A percentile compares a stretch with the other conserved stretches of the same genome.
Evolutionary conservation across 257 asterid genomes (phyloP).

Genomic region (Penstemon eatonii): DNA sequence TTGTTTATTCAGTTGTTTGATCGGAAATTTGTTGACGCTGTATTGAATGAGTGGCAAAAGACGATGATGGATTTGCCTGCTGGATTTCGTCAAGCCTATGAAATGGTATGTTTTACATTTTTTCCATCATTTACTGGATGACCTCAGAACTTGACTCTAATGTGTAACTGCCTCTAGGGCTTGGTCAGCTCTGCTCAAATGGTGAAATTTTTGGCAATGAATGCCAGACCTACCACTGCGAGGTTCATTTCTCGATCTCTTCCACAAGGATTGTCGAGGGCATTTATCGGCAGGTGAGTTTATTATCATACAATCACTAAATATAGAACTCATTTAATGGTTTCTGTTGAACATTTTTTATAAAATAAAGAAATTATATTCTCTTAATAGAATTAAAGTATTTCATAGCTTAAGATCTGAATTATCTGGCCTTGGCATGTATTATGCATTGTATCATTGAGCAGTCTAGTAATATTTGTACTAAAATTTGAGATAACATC

Average conservation of each 20-base stretch:
- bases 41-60: conserved; percentile 95
- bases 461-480: neutral
- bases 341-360: neutral
- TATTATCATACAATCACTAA: neutral
- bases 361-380: neutral
- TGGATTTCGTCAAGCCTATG: conserved; percentile 96
- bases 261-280: conserved; percentile 85
- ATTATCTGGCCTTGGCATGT: conserved; percentile 10
- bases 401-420: conserved; percentile 3
- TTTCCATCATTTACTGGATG: conserved; percentile 12
- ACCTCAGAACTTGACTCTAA: conserved; percentile 28
- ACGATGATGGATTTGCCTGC: conserved; percentile 97
- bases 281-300: conserved; percentile 85
- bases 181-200: conserved; percentile 95
- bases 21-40: conserved; percentile 90
- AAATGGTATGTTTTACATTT: conserved; percentile 60
- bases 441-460: neutral
- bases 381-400: conserved; percentile 1
- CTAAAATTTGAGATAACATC: conserved; percentile 2
- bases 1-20: conserved; percentile 72
- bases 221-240: conserved; percentile 91
- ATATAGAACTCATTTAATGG: neutral
- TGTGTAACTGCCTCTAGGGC: conserved; percentile 58
- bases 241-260: conserved; percentile 84
- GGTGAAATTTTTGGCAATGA: conserved; percentile 75